phyloP scores from a whole-genome alignment of 2,329 filamentous ascomycete species.

The Didymella sp. region DNA sequence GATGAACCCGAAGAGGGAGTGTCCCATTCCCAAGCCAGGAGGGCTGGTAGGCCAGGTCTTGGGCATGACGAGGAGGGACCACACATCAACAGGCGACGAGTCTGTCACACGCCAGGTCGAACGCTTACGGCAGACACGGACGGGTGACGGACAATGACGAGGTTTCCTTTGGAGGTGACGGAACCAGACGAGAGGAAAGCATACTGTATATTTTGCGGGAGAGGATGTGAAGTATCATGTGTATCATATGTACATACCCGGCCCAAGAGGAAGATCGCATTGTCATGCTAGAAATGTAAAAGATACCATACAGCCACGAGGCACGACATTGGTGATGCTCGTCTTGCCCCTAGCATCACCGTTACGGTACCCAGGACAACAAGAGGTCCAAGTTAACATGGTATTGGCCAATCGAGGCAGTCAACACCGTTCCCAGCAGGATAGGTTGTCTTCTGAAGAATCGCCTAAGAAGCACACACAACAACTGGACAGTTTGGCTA shows the following conservation, averaged over 20 bases:
- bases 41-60: constrained; percentile 78
- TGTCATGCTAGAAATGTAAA: neutral
- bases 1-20: constrained; percentile 67
- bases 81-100: constrained; percentile 8
- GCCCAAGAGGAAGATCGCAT: neutral
- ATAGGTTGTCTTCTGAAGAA: too few relatives aligned
- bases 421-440: too few relatives aligned
- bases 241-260: neutral
- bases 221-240: neutral
- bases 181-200: too few relatives aligned
- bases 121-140: neutral
- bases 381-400: too few relatives aligned
- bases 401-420: too few relatives aligned
- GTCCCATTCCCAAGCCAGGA: constrained; percentile 88
- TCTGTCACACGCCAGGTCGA: neutral
- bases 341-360: too few relatives aligned
- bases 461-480: too few relatives aligned
- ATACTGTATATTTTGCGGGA: neutral
- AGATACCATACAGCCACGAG: neutral
- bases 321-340: neutral
- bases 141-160: neutral
- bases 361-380: too few relatives aligned
- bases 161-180: too few relatives aligned
- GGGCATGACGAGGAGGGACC: constrained; percentile 64
- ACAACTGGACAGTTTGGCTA: too few relatives aligned